Evolutionary conservation across 192 early-diverging fungal species (phyloP).

Genomic region (Coemansia sp.): DNA sequence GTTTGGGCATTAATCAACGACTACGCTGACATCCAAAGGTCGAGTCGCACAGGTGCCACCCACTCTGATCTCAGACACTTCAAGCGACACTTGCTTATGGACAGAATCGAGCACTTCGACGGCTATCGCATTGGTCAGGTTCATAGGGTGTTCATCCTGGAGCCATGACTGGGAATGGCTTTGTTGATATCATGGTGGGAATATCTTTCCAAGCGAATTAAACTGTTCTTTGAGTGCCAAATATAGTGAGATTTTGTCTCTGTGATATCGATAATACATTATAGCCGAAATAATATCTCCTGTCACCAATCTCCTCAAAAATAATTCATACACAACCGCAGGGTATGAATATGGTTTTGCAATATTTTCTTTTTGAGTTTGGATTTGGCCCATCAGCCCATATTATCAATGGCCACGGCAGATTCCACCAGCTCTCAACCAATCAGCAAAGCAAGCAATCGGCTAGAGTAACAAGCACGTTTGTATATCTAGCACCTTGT

Average conservation of each 20-base stretch:
- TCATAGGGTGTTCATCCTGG: not conserved
- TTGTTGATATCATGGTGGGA: not conserved
- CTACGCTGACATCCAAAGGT: not conserved
- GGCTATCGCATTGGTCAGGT: conserved; percentile 7
- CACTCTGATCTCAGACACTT: not conserved
- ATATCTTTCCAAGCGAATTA: not conserved
- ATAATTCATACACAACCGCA: no score
- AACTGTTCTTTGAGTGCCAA: no score
- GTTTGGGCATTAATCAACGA: conserved; percentile 8
- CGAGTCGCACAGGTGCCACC: not conserved
- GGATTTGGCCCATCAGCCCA: not conserved
- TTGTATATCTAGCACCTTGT: not conserved
- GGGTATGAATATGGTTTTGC: no score
- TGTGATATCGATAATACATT: no score
- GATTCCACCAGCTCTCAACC: no score
- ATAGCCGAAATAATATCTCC: no score
- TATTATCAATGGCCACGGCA: not conserved
- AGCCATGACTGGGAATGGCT: not conserved
- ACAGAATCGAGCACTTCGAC: not conserved
- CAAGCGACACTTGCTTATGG: not conserved
- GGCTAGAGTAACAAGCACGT: no score
- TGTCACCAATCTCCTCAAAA: no score
- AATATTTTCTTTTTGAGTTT: no score
- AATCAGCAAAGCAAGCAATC: no score
- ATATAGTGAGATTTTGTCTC: no score